These are phyloP conservation scores for Vitis hybrid DNA, from an alignment of 177 flowering plant genomes.

Conservation along the genomic window DNA sequence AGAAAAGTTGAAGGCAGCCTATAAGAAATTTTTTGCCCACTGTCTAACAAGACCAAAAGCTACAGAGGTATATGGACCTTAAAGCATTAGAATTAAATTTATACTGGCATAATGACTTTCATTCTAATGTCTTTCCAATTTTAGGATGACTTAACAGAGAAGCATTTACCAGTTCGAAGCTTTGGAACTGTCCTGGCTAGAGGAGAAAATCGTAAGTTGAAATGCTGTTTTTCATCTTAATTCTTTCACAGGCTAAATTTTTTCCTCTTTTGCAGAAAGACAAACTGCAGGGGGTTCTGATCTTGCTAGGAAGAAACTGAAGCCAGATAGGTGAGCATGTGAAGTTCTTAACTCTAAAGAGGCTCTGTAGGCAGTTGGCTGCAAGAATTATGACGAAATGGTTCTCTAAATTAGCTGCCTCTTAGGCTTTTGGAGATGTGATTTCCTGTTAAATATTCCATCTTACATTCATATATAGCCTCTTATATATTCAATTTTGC, in stretches of 20 bases:
- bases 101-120: not conserved
- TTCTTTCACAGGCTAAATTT: not conserved
- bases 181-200: constrained; percentile 75
- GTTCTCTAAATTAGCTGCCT: not conserved
- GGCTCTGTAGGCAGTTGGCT: too few species aligned
- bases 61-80: constrained; percentile 45
- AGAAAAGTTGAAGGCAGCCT: constrained; percentile 67
- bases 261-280: constrained; percentile 40
- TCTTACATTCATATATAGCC: too few species aligned
- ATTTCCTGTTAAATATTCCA: too few species aligned
- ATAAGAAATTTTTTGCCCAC: constrained; percentile 64
- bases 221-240: not conserved
- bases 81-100: too few species aligned
- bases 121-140: not conserved
- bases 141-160: constrained; percentile 54
- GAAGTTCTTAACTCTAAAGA: not conserved
- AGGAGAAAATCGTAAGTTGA: constrained; percentile 48
- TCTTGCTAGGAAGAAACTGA: constrained; percentile 40
- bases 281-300: constrained; percentile 33
- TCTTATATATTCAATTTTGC: too few species aligned
- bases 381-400: too few species aligned
- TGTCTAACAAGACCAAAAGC: constrained; percentile 51
- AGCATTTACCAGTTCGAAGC: constrained; percentile 51
- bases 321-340: constrained; percentile 48
- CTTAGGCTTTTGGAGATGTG: too few species aligned